Evolutionary conservation across 2,329 filamentous ascomycete genomes (phyloP).

Genomic region (Aspergillus ochraceus): DNA sequence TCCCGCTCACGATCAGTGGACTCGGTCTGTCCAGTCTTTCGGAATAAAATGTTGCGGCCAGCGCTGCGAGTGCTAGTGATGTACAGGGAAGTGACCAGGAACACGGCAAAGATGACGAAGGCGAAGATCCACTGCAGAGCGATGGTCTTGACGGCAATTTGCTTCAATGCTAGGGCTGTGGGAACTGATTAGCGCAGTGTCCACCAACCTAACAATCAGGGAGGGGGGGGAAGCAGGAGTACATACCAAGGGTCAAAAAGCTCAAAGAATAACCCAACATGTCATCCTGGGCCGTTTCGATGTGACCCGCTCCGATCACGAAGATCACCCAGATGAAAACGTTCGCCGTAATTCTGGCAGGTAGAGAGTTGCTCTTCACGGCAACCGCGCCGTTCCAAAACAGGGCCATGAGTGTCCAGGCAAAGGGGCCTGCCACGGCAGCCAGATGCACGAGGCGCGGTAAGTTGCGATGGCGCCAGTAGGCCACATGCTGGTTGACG

Average conservation of each 20-base stretch:
- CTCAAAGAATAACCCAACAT: constrained; percentile 79
- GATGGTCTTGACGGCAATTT: constrained; percentile 71
- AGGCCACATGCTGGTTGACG: constrained; percentile 73
- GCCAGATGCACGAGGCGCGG: constrained; percentile 75
- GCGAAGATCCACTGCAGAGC: constrained; percentile 93
- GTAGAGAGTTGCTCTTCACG: constrained; percentile 65
- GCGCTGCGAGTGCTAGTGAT: constrained; percentile 35
- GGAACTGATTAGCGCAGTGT: neutral
- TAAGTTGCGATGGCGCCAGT: constrained; percentile 75
- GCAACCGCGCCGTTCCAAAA: constrained; percentile 89
- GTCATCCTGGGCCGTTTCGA: constrained; percentile 70
- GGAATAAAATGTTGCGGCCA: constrained; percentile 38
- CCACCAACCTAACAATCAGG: neutral
- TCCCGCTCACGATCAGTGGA: constrained; percentile 54
- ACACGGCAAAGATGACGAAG: constrained; percentile 74
- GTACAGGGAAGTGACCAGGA: constrained; percentile 67
- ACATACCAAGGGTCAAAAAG: constrained; percentile 67
- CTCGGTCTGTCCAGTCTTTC: constrained; percentile 33
- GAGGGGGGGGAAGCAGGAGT: neutral
- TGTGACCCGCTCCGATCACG: constrained; percentile 74
- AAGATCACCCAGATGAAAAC: constrained; percentile 84
- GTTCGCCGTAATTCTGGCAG: constrained; percentile 79
- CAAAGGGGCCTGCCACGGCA: constrained; percentile 73
- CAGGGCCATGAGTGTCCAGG: constrained; percentile 81
- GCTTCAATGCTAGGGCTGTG: constrained; percentile 68